Evolutionary conservation across 441 rosid genomes (phyloP), one percentile per base, ranked within the genome.

Genomic region (Eutrema salsugineum): DNA sequence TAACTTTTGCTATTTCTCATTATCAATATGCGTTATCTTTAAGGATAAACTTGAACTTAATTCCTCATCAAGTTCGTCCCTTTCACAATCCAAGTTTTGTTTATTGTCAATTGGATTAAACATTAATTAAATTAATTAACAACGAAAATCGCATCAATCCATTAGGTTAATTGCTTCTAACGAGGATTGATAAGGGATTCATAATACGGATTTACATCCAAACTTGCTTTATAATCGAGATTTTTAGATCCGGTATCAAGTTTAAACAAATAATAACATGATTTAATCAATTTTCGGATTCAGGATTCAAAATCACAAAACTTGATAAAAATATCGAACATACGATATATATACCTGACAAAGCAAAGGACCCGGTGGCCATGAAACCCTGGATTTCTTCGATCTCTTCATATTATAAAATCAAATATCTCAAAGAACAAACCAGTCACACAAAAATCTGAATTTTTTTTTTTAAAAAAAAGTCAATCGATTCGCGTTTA

Each of bases 321-420:
- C 42, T 11, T 11, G 1, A 48, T n/a, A 4, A 9, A 48, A 38
- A 20, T 19, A 70, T 33, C 11, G 15, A 54, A 5, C 16, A 64
- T 16, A 77, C 14, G 33, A 66, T 73, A 79, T 85, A 66, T 73
- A 79, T 85, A 89, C 90, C 90, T 87, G 90, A 82, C 83, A 79
- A 82, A 89, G 84, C 67, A 74, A 79, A 79, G 70, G 76, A 63
- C 68, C 83, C n/a, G 81, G 43, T 33, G 86, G 83, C 89, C 90
- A 87, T 42, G 91, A 83, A 68, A 89, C 90, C 44, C 81, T 83
- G 74, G 85, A 69, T 85, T 84, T 87, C 85, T 74, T 74, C 82
- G 68, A 78, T 71, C 79, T 81, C 88, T 81, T 80, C 89, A 79
- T 82, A 27, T 54, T 57, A 56, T 2, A 6, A n/a, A 22, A 36